Conservation (phyloP, 306 rosid genomes). For the Inga leiocalycina region DNA sequence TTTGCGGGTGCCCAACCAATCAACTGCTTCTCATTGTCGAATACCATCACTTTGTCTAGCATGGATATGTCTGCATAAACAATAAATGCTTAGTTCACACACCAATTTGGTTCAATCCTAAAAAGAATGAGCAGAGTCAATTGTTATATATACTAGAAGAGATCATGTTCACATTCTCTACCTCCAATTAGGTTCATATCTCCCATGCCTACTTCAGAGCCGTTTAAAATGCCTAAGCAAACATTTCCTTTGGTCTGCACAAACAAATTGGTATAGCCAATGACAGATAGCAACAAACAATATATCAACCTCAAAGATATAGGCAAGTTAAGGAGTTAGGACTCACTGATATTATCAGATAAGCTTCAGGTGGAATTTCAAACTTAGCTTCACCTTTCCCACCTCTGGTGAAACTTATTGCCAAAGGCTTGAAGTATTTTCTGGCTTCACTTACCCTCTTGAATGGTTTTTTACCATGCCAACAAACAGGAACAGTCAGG, state of each 20-base stretch:
- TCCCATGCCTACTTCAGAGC: slow-evolving; percentile 69
- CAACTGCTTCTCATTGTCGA: slow-evolving; percentile 74
- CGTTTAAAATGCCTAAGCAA: slow-evolving; percentile 91
- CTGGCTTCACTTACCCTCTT: slow-evolving; percentile 65
- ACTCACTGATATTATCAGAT: slow-evolving; percentile 77
- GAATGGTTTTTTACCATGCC: slow-evolving; percentile 75
- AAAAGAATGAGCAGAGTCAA: not conserved
- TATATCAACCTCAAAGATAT: slow-evolving; percentile 7
- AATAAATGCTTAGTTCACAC: slow-evolving; percentile 7
- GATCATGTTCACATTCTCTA: slow-evolving; percentile 31
- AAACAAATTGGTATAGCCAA: slow-evolving; percentile 2
- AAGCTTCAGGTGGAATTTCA: slow-evolving; percentile 79
- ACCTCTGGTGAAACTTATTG: slow-evolving; percentile 48
- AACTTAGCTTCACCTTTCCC: slow-evolving; percentile 55
- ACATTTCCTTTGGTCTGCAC: slow-evolving; percentile 73
- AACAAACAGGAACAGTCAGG: slow-evolving; percentile 64
- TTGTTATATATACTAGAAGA: not conserved
- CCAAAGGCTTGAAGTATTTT: slow-evolving; percentile 83
- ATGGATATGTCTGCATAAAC: slow-evolving; percentile 65
- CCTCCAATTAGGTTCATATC: slow-evolving; percentile 78
- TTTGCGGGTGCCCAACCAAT: slow-evolving; percentile 78
- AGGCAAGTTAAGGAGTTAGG: not conserved
- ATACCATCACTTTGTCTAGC: slow-evolving; percentile 82
- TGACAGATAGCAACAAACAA: not conserved
- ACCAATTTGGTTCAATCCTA: not conserved